Evolutionary conservation across 2,329 filamentous ascomycete genomes (phyloP).

Genomic region (Fusarium pseudoanthophilum): DNA sequence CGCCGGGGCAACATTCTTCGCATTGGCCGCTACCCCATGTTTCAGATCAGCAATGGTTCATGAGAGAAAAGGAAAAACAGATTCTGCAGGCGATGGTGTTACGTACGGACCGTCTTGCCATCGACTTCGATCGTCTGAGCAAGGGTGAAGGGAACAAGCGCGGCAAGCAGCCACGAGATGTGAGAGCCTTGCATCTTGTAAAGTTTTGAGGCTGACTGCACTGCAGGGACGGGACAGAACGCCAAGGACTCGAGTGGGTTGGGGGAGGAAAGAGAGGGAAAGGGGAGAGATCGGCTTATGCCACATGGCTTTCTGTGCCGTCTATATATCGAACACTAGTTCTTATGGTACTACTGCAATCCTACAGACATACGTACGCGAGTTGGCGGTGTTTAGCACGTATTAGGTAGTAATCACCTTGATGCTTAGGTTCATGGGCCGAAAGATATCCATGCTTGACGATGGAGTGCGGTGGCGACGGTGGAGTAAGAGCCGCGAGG

Average conservation of each 20-base stretch:
- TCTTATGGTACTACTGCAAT: neutral
- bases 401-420: slow-evolving; percentile 32
- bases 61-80: neutral
- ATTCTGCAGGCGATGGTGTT: neutral
- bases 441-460: slow-evolving; percentile 17
- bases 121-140: slow-evolving; percentile 37
- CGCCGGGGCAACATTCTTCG: slow-evolving; percentile 42
- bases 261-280: neutral
- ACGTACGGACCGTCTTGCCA: slow-evolving; percentile 35
- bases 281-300: slow-evolving; percentile 11
- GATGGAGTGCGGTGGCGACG: slow-evolving; percentile 3
- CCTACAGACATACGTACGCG: neutral
- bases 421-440: neutral
- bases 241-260: slow-evolving; percentile 18
- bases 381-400: slow-evolving; percentile 8
- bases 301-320: slow-evolving; percentile 24
- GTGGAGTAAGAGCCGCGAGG: slow-evolving; percentile 4
- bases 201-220: slow-evolving; percentile 8
- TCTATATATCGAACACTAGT: slow-evolving; percentile 28
- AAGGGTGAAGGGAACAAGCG: slow-evolving; percentile 17
- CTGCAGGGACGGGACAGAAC: neutral
- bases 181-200: slow-evolving; percentile 20
- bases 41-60: slow-evolving; percentile 29
- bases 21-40: slow-evolving; percentile 27
- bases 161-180: slow-evolving; percentile 30